phyloP scores from a whole-genome alignment of 306 rosid genomes.

The Rosa persica region DNA sequence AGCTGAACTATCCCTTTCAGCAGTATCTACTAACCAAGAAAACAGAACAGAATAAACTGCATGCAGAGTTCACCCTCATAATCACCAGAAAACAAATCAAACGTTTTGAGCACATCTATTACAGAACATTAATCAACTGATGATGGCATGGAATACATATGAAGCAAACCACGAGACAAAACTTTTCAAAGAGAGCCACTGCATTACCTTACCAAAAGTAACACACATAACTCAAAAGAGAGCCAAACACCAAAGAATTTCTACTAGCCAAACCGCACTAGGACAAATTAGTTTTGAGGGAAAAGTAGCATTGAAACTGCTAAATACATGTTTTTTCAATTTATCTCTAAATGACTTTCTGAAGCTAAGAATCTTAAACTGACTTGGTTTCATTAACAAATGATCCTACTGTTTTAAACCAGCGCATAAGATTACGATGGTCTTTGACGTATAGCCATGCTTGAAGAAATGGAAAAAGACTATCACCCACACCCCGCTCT shows the following conservation, averaged over 20 bases:
- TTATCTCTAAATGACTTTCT: not conserved
- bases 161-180: not conserved
- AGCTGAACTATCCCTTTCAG: not conserved
- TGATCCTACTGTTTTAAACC: constrained; percentile 74
- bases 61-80: not conserved
- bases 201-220: not conserved
- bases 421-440: constrained; percentile 76
- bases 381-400: constrained; percentile 55
- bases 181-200: not conserved
- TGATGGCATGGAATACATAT: not conserved
- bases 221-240: not conserved
- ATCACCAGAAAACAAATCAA: not conserved
- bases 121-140: not conserved
- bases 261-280: not conserved
- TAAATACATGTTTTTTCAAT: not conserved
- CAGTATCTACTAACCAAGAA: too few relatives aligned
- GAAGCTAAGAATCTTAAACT: constrained; percentile 37
- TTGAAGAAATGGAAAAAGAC: constrained; percentile 84
- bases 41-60: not conserved
- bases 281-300: not conserved
- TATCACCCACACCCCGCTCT: constrained; percentile 82
- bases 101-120: not conserved
- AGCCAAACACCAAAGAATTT: not conserved
- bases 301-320: not conserved
- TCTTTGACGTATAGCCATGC: constrained; percentile 97